These are phyloP conservation scores for Cladosporium sp. DNA, from an alignment of 2,329 filamentous ascomycete genomes.

Conservation along the genomic window DNA sequence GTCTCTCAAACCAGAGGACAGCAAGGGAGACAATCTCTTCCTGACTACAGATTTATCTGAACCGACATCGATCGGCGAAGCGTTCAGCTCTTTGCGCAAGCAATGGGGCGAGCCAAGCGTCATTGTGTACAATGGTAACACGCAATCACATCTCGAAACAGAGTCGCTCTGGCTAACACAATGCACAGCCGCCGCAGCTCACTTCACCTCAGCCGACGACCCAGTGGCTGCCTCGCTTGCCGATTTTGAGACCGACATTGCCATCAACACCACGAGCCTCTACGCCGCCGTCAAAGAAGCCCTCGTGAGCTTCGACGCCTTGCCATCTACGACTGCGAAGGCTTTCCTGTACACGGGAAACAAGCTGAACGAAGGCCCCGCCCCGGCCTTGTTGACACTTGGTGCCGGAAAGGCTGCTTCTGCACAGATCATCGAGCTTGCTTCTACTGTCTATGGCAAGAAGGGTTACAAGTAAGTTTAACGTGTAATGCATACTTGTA, in stretches of 20 bases:
- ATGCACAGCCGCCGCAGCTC: slow-evolving; percentile 11
- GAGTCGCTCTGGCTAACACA: no score
- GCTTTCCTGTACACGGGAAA: slow-evolving; percentile 44
- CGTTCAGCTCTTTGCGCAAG: slow-evolving; percentile 38
- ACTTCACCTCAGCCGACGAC: slow-evolving; percentile 23
- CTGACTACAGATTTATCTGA: slow-evolving; percentile 33
- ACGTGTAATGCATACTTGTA: no score
- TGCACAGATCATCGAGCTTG: slow-evolving; percentile 35
- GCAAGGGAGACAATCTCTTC: slow-evolving; percentile 4
- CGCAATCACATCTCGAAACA: no score
- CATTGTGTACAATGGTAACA: slow-evolving; percentile 40
- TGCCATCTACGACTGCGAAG: slow-evolving; percentile 5
- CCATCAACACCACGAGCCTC: slow-evolving; percentile 37
- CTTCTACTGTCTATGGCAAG: slow-evolving; percentile 32
- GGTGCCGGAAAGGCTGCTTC: slow-evolving; percentile 40
- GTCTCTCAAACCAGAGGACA: slow-evolving; percentile 26
- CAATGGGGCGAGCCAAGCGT: slow-evolving; percentile 38
- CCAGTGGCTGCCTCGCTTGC: slow-evolving; percentile 20
- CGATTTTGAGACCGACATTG: slow-evolving; percentile 23
- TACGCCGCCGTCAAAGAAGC: slow-evolving; percentile 40
- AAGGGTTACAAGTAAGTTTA: slow-evolving; percentile 32
- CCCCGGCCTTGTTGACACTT: slow-evolving; percentile 29
- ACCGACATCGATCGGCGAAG: slow-evolving; percentile 30
- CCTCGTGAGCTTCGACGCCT: slow-evolving; percentile 25
- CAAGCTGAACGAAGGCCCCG: slow-evolving; percentile 29